Conservation (phyloP, 1,139 yeast species). For the Zygosaccharomyces sapae region DNA sequence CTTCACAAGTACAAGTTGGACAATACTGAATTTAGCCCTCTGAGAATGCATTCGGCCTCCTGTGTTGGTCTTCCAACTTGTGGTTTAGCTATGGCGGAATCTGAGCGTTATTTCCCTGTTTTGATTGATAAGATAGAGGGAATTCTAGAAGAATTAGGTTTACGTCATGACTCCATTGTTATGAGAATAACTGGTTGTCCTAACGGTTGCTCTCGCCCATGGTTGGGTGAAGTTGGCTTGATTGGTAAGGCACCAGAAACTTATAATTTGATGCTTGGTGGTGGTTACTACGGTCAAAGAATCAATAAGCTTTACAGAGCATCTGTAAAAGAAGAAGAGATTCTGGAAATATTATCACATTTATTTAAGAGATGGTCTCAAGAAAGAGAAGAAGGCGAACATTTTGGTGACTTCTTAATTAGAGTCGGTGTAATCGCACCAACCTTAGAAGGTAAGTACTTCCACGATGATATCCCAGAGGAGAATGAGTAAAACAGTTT, state of each 20-base stretch:
- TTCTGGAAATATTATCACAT: constrained; percentile 70
- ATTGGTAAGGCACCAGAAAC: constrained; percentile 95
- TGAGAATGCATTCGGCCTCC: constrained; percentile 88
- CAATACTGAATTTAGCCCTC: constrained; percentile 75
- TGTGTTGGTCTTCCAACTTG: constrained; percentile 99
- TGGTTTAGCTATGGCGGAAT: constrained; percentile 98
- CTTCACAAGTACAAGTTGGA: constrained; percentile 76
- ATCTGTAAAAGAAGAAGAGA: constrained; percentile 87
- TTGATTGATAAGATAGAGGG: constrained; percentile 76
- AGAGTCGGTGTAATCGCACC: constrained; percentile 84
- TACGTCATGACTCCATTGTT: constrained; percentile 89
- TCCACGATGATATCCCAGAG: constrained; percentile 92
- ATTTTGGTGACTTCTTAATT: constrained; percentile 89
- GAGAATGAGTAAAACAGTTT: constrained; percentile 43
- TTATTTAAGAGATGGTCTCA: constrained; percentile 91
- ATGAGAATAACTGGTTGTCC: constrained; percentile 99
- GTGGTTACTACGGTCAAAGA: constrained; percentile 93
- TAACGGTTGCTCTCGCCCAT: constrained; percentile 97
- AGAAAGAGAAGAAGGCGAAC: constrained; percentile 88
- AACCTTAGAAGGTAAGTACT: constrained; percentile 83
- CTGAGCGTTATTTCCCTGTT: constrained; percentile 89
- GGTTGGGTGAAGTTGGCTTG: constrained; percentile 94
- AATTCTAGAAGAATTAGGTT: constrained; percentile 83
- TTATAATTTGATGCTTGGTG: constrained; percentile 92
- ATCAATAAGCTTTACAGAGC: constrained; percentile 85